Conservation (phyloP, 805 yeast species). For the Lipomyces yamanashiensis region DNA sequence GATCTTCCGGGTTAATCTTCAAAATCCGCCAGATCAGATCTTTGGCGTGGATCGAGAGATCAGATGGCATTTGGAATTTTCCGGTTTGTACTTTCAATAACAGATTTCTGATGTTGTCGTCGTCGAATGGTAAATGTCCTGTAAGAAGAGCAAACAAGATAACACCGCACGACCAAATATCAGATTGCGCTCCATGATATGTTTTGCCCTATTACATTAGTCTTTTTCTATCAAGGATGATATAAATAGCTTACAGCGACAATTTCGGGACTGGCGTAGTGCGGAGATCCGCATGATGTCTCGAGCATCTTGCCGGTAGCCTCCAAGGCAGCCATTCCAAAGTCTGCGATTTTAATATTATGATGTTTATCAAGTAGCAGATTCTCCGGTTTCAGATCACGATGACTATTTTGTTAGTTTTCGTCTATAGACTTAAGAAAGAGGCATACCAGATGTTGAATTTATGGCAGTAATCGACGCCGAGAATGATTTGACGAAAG, state of each 20-base stretch:
- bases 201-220: slow-evolving; percentile 61
- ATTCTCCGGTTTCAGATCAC: slow-evolving; percentile 80
- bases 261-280: slow-evolving; percentile 97
- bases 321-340: slow-evolving; percentile 98
- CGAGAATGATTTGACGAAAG: slow-evolving; percentile 83
- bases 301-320: slow-evolving; percentile 79
- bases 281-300: slow-evolving; percentile 98
- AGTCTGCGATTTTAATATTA: slow-evolving; percentile 95
- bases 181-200: slow-evolving; percentile 96
- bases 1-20: slow-evolving; percentile 74
- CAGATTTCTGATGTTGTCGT: slow-evolving; percentile 87
- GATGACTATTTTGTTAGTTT: slow-evolving; percentile 50
- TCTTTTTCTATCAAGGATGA: not conserved
- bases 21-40: slow-evolving; percentile 83
- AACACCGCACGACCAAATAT: slow-evolving; percentile 93
- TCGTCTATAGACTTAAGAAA: no score
- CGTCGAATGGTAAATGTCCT: slow-evolving; percentile 96
- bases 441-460: slow-evolving; percentile 65
- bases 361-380: slow-evolving; percentile 75
- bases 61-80: slow-evolving; percentile 77
- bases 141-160: slow-evolving; percentile 90
- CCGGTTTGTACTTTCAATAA: slow-evolving; percentile 92
- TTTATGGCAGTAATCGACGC: slow-evolving; percentile 82
- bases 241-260: slow-evolving; percentile 57
- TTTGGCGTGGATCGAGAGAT: slow-evolving; percentile 80